Conservation (phyloP, 192 early-diverging fungal species). For the Chytriomyces sp. region DNA sequence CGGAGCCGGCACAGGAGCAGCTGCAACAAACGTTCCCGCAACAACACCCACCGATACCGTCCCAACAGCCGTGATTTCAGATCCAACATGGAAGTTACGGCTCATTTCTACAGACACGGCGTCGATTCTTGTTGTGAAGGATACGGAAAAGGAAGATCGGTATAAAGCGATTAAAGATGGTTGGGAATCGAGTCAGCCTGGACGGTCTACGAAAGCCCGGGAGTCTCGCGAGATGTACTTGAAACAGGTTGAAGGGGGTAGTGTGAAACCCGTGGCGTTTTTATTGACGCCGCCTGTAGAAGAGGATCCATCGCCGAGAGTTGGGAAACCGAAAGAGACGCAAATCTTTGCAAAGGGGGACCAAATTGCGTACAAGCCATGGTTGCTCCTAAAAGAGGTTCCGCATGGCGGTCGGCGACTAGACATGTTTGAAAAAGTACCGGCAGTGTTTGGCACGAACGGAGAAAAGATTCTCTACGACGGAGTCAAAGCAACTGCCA, state of each 20-base stretch:
- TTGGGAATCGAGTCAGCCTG: constrained; percentile 60
- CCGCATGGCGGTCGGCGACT: constrained; percentile 15
- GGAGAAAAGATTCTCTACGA: constrained; percentile 24
- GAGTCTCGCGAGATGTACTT: constrained; percentile 59
- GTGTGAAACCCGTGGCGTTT: constrained; percentile 46
- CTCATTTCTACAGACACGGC: constrained; percentile 56
- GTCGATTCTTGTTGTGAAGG: constrained; percentile 53
- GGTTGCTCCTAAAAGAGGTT: constrained; percentile 45
- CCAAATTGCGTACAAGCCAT: constrained; percentile 49
- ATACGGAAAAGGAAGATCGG: constrained; percentile 69
- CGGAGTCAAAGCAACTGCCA: not conserved
- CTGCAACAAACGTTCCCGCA: constrained; percentile 10
- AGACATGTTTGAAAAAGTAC: constrained; percentile 15
- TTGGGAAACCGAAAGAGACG: constrained; percentile 19
- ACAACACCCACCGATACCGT: not conserved
- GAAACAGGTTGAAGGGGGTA: constrained; percentile 50
- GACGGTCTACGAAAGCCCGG: constrained; percentile 53
- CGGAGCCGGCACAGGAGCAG: not conserved
- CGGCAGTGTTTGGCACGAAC: constrained; percentile 29
- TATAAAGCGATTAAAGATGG: constrained; percentile 61
- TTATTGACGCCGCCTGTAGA: constrained; percentile 26
- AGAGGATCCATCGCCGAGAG: constrained; percentile 3
- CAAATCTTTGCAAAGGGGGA: constrained; percentile 1
- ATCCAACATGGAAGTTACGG: constrained; percentile 51
- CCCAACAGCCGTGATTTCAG: not conserved